A percentile compares a stretch with the other conserved stretches of the same genome.
Evolutionary conservation across 225 moss, liverwort and hornwort genomes (phyloP).

Genomic region (Sphagnum tenellum): DNA sequence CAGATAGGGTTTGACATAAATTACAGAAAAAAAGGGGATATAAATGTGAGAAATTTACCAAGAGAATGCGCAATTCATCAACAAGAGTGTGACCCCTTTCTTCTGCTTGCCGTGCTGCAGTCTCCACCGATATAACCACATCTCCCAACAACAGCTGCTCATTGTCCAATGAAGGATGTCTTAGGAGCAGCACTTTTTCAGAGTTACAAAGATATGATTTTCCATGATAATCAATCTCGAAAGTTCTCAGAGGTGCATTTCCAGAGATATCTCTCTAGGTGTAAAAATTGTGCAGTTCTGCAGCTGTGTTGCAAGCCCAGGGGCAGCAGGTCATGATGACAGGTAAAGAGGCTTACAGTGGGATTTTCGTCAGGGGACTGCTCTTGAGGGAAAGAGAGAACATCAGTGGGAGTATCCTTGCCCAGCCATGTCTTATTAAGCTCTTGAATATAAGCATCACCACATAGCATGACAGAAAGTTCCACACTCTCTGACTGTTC

Average conservation of each 20-base stretch:
- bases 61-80: constrained; percentile 82
- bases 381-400: constrained; percentile 82
- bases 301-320: too few species aligned
- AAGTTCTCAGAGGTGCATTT: too few species aligned
- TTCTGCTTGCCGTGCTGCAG: constrained; percentile 78
- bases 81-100: constrained; percentile 66
- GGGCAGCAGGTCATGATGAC: background rate
- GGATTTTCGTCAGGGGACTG: constrained; percentile 54
- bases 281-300: too few species aligned
- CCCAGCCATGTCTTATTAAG: constrained; percentile 73
- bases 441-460: constrained; percentile 58
- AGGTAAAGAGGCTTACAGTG: constrained; percentile 18
- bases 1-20: too few species aligned
- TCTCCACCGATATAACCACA: constrained; percentile 81
- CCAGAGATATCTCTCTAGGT: too few species aligned
- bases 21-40: too few species aligned
- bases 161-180: too few species aligned
- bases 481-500: constrained; percentile 62
- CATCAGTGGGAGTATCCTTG: constrained; percentile 73
- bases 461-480: constrained; percentile 76
- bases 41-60: constrained; percentile 21
- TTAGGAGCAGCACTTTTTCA: too few species aligned
- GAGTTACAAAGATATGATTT: too few species aligned
- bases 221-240: too few species aligned
- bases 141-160: constrained; percentile 65